A percentile compares a stretch with the other conserved stretches of the same genome.
Conservation (phyloP, 1,139 yeast species). For the Lodderomyces parapsilosis region DNA sequence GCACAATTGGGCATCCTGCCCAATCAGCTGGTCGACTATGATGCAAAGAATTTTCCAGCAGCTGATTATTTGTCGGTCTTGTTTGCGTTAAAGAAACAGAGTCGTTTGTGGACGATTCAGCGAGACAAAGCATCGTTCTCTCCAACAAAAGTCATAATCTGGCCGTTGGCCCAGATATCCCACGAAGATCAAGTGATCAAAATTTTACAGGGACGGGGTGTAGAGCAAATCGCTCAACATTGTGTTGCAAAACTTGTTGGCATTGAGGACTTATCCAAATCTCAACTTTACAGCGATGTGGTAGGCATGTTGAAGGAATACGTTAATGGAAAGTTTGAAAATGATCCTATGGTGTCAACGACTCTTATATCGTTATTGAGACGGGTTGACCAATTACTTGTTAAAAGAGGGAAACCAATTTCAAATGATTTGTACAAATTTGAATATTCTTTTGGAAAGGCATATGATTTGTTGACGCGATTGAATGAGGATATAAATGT, state of each 20-base stretch:
- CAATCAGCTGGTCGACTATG: conserved; percentile 9
- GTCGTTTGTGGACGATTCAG: conserved; percentile 43
- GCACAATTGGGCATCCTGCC: background rate
- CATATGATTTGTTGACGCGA: conserved; percentile 43
- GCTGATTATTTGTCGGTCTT: conserved; percentile 44
- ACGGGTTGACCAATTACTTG: conserved; percentile 25
- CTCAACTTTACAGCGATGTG: conserved; percentile 31
- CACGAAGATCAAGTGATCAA: conserved; percentile 28
- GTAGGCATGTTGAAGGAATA: conserved; percentile 48
- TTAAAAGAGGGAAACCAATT: conserved; percentile 14
- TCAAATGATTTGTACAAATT: conserved; percentile 20
- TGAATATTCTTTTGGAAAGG: conserved; percentile 48
- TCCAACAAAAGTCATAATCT: conserved; percentile 46
- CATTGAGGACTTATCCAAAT: too few relatives aligned
- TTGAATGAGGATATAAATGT: conserved; percentile 22
- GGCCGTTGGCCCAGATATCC: conserved; percentile 41
- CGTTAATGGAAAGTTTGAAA: conserved; percentile 46
- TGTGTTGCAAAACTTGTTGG: conserved; percentile 18
- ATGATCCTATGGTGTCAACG: conserved; percentile 38
- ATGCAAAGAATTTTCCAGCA: conserved; percentile 18
- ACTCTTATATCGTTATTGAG: conserved; percentile 36
- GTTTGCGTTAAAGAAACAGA: conserved; percentile 46
- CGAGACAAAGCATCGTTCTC: conserved; percentile 30
- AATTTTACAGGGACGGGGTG: conserved; percentile 23
- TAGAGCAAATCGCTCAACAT: conserved; percentile 22